A percentile compares a stretch with the other conserved stretches of the same genome.
phyloP scores from a whole-genome alignment of 345 rosid species.

The Rhodamnia rubescens region DNA sequence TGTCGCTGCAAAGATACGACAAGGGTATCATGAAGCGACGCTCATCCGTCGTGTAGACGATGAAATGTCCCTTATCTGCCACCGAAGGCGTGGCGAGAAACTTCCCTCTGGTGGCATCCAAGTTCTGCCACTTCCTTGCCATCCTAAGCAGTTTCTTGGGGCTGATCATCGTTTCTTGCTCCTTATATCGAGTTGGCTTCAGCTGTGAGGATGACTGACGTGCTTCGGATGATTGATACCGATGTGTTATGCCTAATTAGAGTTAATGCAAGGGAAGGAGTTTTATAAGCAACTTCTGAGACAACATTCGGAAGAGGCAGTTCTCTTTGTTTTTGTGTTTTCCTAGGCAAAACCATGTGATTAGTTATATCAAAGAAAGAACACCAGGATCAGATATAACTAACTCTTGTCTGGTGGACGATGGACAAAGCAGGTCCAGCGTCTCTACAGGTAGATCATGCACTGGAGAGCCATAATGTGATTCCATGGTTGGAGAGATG shows the following conservation, averaged over 20 bases:
- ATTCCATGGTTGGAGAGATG: neutral
- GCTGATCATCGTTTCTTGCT: neutral
- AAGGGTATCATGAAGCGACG: slow-evolving; percentile 6
- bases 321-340: neutral
- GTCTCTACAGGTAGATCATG: neutral
- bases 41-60: slow-evolving; percentile 1
- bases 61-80: slow-evolving; percentile 19
- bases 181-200: neutral
- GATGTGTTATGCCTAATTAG: neutral
- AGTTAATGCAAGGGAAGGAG: neutral
- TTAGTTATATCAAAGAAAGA: neutral
- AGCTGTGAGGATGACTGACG: too few species aligned
- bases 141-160: neutral
- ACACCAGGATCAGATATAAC: neutral
- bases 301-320: neutral
- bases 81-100: neutral
- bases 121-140: neutral
- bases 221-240: too few species aligned
- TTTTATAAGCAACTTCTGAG: neutral
- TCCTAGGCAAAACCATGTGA: neutral
- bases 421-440: neutral
- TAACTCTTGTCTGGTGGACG: neutral
- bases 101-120: neutral
- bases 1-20: neutral
- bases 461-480: neutral